Percentiles rank a stretch among this genome's conserved stretches.
phyloP scores from a whole-genome alignment of 331 rosid species.

The Erythrophleum ivorense region DNA sequence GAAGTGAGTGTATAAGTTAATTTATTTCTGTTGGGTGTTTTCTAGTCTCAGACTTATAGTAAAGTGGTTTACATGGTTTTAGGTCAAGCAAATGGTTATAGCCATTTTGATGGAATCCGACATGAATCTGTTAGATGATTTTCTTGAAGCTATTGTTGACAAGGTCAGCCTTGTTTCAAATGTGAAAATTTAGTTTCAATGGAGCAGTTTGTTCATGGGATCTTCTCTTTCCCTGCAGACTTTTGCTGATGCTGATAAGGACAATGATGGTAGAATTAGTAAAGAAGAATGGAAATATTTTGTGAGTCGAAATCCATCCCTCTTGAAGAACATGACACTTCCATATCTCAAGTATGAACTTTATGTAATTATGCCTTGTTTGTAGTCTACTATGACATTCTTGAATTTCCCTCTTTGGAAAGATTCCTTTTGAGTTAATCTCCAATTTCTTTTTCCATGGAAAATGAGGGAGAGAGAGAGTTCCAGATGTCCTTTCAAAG shows the following conservation, averaged over 20 bases:
- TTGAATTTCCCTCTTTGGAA: background rate
- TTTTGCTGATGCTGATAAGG: slow-evolving; percentile 70
- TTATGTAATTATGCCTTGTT: slow-evolving; percentile 6
- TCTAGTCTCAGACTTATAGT: background rate
- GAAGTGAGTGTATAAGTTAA: slow-evolving; percentile 62
- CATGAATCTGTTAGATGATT: slow-evolving; percentile 64
- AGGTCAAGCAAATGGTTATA: slow-evolving; percentile 87
- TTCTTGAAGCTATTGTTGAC: slow-evolving; percentile 74
- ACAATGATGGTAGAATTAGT: slow-evolving; percentile 77
- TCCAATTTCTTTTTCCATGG: background rate
- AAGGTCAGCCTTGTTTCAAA: slow-evolving; percentile 49
- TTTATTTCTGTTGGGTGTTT: background rate
- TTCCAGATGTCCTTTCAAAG: background rate
- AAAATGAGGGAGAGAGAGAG: background rate
- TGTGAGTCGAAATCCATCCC: slow-evolving; percentile 60
- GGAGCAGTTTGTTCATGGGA: slow-evolving; percentile 2
- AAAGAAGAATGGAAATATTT: slow-evolving; percentile 80
- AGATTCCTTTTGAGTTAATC: background rate
- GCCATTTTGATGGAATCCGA: slow-evolving; percentile 80
- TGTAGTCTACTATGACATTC: background rate
- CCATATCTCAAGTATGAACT: slow-evolving; percentile 74
- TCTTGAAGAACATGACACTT: slow-evolving; percentile 87
- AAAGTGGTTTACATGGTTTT: slow-evolving; percentile 42
- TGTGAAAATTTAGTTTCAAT: slow-evolving; percentile 18
- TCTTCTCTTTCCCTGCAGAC: slow-evolving; percentile 52